Evolutionary conservation across 2,329 filamentous ascomycete genomes (phyloP), one percentile per base, ranked within the genome.

Genomic region (Arthrobotrys iridis): DNA sequence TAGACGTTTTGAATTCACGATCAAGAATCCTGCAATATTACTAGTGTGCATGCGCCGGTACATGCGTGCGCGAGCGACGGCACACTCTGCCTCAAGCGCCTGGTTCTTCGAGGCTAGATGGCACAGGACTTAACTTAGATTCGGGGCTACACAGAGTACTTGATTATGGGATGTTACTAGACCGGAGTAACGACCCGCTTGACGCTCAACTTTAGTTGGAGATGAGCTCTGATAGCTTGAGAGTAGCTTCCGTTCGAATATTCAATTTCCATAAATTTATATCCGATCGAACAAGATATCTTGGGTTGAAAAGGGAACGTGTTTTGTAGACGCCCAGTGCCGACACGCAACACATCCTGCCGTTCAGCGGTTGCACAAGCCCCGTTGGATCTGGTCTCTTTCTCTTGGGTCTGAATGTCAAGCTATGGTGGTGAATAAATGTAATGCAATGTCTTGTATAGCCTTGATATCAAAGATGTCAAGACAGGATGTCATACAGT

Each of bases 391-490:
- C n/a, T 50, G 46, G 22, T 28, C n/a, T 26, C 20, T 50, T 50
- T 2, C 8, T 13, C 4, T 50, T n/a, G n/a, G n/a, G 46, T 46
- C 22, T 4, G 3, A 50, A 26, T 26, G 6, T 50, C 28, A 5
- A 22, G 28, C 28, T 13, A 26, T 26, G 46, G 11, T 26, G 5
- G 28, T 33, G 22, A 22, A 50, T 28, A 28, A 22, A 22, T 22
- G 18, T 20, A 40, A 24, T 35, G 4, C 43, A 24, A 63, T 63
- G 58, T 46, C 43, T 48, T 48, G 41, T 26, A n/a, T 48, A 40
- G 28, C 6, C 43, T 37, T 40, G 22, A 63, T 28, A 37, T 37
- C 50, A 55, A n/a, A 55, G 28, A 28, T 37, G 50, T 55, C 50
- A 55, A 55, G 30, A 40, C 35, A 40, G 35, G 5, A 24, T 55